Evolutionary conservation across 805 yeast genomes (phyloP).

Genomic region (Pichia nakasei): DNA sequence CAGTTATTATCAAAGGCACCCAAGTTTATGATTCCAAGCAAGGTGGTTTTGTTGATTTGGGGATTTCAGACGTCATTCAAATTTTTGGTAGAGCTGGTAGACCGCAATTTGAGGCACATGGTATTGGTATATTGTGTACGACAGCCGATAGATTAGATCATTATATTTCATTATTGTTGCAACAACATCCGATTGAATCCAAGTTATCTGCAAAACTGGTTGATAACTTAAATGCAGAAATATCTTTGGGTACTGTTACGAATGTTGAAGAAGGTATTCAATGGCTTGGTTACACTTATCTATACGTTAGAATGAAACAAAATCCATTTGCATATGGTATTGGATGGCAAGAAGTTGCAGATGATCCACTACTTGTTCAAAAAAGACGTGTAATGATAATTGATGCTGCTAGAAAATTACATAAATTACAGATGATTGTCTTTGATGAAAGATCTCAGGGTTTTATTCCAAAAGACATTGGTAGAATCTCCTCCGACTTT

Average conservation of each 20-base stretch:
- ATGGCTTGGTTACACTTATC: conserved; percentile 97
- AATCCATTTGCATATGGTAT: conserved; percentile 91
- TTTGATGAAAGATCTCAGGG: conserved; percentile 80
- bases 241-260: conserved; percentile 90
- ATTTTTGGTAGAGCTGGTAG: conserved; percentile 99
- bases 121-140: conserved; percentile 89
- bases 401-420: conserved; percentile 76
- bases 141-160: conserved; percentile 75
- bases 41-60: conserved; percentile 91
- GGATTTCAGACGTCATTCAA: conserved; percentile 94
- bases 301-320: conserved; percentile 88
- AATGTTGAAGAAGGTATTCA: conserved; percentile 89
- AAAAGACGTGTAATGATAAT: conserved; percentile 69
- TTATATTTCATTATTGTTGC: conserved; percentile 79
- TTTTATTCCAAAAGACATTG: conserved; percentile 78
- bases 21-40: conserved; percentile 89
- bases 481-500: conserved; percentile 91
- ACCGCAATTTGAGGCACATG: conserved; percentile 88
- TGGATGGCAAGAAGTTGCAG: conserved; percentile 73
- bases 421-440: conserved; percentile 83
- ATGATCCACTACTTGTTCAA: conserved; percentile 72
- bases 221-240: conserved; percentile 94
- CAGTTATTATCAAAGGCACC: conserved; percentile 92
- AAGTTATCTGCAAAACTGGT: conserved; percentile 66
- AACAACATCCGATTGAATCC: conserved; percentile 95